Base-by-base conservation (phyloP, 257 asterid genomes). In the Solanum megistacrolobum region DNA sequence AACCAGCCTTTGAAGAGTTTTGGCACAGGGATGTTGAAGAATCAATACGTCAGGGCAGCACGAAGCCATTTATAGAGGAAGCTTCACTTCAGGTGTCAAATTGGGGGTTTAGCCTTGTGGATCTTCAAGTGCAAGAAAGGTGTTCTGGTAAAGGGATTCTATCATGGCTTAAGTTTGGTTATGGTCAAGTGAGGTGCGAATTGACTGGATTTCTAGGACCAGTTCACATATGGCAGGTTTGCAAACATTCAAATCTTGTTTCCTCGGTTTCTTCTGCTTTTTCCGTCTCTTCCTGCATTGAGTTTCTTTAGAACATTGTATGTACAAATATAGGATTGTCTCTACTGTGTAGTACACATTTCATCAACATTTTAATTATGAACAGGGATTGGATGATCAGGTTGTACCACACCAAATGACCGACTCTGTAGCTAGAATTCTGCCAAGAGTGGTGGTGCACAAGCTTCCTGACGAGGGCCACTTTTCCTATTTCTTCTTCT, bases 1-100 rank as follows among this genome's bases (percentile, higher is more conserved):
- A 90, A 38, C 89, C 92, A 48, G 91, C 89, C 71, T 96, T 96
- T 85, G 94, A 92, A 87, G 92, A 94, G 88, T 69, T 92, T 72
- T 96, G 98, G 98, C 96, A 93, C 81, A 90, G 99, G 92, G 97
- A 96, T 90, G 95, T 95, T 55, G 99, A 94, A 87, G 99, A 96
- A 88, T 94, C 98, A 0, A 87, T 94, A 86, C 92, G 99, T 48
- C 98, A 93, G 83, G 93, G 94, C 38, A 93, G 90, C 88, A 86
- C 87, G 1, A 92, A 58, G 86, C 96, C 99, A 9, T 94, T 95
- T 71, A 86, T 93, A 18, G 98, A 96, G 92, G 99, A 96, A 90
- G 96, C 99, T 65, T 84, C 84, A 76, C 92, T 95, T 83, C 98
- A 94, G 92, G 99, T 96, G 76, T 94, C 99, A 4, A 88, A 93